These are phyloP conservation scores for Lactarius vividus DNA, from an alignment of 768 basidiomycete genomes.

Conservation along the genomic window DNA sequence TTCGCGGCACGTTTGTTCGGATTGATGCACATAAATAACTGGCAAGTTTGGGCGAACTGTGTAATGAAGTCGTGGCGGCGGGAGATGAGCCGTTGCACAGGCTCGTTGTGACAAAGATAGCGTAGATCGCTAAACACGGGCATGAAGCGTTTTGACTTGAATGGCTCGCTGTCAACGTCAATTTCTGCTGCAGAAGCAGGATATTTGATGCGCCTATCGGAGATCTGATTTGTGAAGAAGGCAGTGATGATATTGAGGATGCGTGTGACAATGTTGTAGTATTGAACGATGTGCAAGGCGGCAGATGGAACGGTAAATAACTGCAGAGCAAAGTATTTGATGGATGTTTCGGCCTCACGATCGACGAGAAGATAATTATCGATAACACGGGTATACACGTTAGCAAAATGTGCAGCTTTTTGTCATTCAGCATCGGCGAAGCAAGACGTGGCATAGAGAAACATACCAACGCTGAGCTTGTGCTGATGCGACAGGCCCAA, in stretches of 20 bases:
- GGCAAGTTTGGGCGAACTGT: constrained; percentile 73
- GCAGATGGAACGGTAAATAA: constrained; percentile 91
- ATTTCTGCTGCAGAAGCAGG: constrained; percentile 41
- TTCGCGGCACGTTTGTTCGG: constrained; percentile 80
- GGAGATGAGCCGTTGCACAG: constrained; percentile 78
- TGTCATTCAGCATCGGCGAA: constrained; percentile 16
- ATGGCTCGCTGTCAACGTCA: constrained; percentile 82
- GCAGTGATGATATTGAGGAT: constrained; percentile 81
- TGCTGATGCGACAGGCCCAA: constrained; percentile 69
- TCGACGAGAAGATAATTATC: constrained; percentile 91
- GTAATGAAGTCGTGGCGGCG: constrained; percentile 61
- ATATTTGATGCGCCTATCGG: constrained; percentile 60
- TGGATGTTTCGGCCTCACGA: constrained; percentile 91
- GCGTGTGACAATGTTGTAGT: constrained; percentile 69
- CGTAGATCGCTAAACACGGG: constrained; percentile 90
- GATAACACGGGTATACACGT: constrained; percentile 81
- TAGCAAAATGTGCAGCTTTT: constrained; percentile 78
- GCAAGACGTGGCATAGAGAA: not conserved
- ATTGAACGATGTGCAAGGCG: constrained; percentile 70
- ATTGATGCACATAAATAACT: constrained; percentile 91
- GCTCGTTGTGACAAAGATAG: constrained; percentile 76
- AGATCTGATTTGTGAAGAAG: constrained; percentile 91
- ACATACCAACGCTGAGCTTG: constrained; percentile 76
- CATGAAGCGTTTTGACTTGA: constrained; percentile 95
- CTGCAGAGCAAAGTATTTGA: constrained; percentile 91